Percentiles rank a stretch among this genome's conserved stretches.
phyloP scores from a whole-genome alignment of 768 basidiomycete species.

The Suillus weaverae region DNA sequence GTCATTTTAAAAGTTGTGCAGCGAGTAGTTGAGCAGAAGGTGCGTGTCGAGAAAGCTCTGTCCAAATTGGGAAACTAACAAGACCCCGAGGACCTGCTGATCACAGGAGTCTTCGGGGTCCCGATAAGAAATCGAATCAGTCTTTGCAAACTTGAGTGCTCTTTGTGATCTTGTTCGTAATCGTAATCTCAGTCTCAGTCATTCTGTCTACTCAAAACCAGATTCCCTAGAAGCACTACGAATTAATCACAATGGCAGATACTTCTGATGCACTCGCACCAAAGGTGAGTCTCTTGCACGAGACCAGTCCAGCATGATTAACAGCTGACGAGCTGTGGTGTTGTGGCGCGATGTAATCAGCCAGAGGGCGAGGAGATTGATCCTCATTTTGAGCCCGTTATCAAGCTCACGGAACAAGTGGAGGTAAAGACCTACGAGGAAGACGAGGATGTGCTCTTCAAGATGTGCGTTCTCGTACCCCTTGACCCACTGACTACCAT shows the following conservation, averaged over 20 bases:
- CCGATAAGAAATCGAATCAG: conserved; percentile 13
- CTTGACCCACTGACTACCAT: conserved; percentile 18
- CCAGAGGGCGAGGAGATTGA: conserved; percentile 75
- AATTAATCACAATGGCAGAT: conserved; percentile 50
- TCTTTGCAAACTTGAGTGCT: conserved; percentile 11
- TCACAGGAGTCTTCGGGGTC: conserved; percentile 3
- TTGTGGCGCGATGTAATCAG: conserved; percentile 12
- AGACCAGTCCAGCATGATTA: conserved; percentile 11
- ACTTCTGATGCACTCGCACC: conserved; percentile 65
- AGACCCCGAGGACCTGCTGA: conserved; percentile 29
- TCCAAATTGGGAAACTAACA: background rate
- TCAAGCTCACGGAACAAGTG: conserved; percentile 94
- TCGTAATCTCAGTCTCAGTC: conserved; percentile 4
- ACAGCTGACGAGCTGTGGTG: background rate
- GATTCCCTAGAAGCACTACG: conserved; percentile 3
- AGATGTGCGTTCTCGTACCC: conserved; percentile 69
- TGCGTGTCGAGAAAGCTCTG: no score
- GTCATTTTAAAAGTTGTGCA: conserved; percentile 11
- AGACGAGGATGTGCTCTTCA: conserved; percentile 90
- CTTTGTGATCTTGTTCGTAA: conserved; percentile 7
- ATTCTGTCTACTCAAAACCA: background rate
- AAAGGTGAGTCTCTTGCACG: conserved; percentile 51
- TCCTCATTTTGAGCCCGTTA: conserved; percentile 93
- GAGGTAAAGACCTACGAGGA: conserved; percentile 95
- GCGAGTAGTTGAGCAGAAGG: background rate